phyloP scores from a whole-genome alignment of 1,284 basidiomycete species.

The Ustanciosporium gigantosporum region DNA sequence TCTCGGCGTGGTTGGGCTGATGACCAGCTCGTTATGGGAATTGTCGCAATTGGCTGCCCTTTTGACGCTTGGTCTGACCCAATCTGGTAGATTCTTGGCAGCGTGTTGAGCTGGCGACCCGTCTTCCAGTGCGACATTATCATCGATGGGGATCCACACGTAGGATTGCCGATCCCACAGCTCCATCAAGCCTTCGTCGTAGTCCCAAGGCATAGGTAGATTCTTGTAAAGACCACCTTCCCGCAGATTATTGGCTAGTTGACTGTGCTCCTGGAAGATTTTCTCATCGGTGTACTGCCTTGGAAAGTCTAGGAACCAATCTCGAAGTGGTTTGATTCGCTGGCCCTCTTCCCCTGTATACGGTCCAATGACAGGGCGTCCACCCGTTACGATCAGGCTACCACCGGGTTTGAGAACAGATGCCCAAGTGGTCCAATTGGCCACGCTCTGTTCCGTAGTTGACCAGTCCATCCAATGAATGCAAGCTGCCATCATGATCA shows the following conservation, averaged over 20 bases:
- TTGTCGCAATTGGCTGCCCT: conserved; percentile 26
- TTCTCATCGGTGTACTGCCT: conserved; percentile 13
- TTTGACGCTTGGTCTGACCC: conserved; percentile 16
- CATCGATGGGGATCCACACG: conserved; percentile 34
- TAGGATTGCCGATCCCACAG: conserved; percentile 30
- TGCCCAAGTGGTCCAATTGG: conserved; percentile 30
- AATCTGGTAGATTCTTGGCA: conserved; percentile 9
- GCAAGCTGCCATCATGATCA: conserved; percentile 38
- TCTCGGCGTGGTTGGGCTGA: conserved; percentile 21
- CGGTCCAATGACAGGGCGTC: conserved; percentile 23
- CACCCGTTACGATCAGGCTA: conserved; percentile 18
- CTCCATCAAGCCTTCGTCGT: conserved; percentile 2
- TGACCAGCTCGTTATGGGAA: conserved; percentile 18
- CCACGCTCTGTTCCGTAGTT: conserved; percentile 3
- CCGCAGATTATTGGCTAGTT: conserved; percentile 3
- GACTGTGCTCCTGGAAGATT: conserved; percentile 4
- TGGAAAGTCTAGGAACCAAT: conserved; percentile 30
- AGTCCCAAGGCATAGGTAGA: conserved; percentile 31
- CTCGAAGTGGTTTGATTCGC: conserved; percentile 21
- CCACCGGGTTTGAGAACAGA: conserved; percentile 34
- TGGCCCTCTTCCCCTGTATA: conserved; percentile 22
- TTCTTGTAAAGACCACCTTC: conserved; percentile 23
- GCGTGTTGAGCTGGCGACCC: neutral
- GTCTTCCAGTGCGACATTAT: conserved; percentile 6
- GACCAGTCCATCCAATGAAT: conserved; percentile 42